Base-by-base conservation (phyloP, 2,329 filamentous ascomycete genomes). In the Ophiostoma fasciatum region DNA sequence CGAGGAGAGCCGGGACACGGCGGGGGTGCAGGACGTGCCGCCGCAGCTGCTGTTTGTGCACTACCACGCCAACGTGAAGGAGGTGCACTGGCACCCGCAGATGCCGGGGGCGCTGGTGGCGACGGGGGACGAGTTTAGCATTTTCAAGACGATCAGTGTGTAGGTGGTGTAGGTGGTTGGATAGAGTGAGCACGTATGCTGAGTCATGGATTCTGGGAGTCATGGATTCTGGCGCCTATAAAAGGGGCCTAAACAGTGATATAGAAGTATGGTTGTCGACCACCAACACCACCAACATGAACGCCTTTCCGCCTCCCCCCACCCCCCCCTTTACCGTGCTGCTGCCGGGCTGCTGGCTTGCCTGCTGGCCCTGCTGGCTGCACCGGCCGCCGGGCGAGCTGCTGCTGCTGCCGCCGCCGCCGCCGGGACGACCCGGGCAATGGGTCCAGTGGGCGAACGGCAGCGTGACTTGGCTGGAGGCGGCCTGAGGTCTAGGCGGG, bases 51-150 rank as follows among this genome's bases (percentile, higher is more conserved):
- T 98, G 45, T 98, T 98, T 57, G 85, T 94, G 51, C 90, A 98
- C 61, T 94, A 93, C 55, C 84, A 92, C 64, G 81, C 92, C 50
- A 78, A 83, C 48, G 85, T 85, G 38, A 96, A 94, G 71, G 90
- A 98, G 61, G 63, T 87, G 26, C 90, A 98, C 61, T 98, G 90
- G 88, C 88, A 96, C 61, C 82, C 81, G 23, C 90, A 98, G 63
- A 94, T 96, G 54, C 82, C 84, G 1, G 90, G 90, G 21, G 77
- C 76, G 23, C 61, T 96, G 42, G 78, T 96, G 60, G 85, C 84
- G 2, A 98, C 90, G 1, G 90, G 90, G 9, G 80, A 85, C 51
- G 78, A 78, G 58, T 94, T 98, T 59, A 82, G 79, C 51, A 75
- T 85, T 33, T 82, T 87, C 60, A 77, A 81, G 56, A 87, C 82